These are phyloP conservation scores for Dactylella cylindrospora DNA, from an alignment of 2,329 filamentous ascomycete species.

Conservation along the genomic window DNA sequence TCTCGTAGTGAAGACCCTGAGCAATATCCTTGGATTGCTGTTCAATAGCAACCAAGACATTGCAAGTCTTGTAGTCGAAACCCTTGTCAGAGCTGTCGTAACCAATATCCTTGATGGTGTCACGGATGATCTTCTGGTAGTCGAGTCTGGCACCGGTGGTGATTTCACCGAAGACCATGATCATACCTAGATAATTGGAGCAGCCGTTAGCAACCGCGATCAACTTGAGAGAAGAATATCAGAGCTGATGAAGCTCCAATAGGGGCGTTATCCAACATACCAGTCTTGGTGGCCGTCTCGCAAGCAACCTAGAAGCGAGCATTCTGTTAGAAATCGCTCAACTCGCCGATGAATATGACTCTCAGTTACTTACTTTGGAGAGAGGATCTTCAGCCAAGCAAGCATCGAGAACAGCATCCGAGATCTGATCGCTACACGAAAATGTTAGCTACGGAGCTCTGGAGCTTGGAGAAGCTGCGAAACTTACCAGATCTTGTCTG, in stretches of 20 bases:
- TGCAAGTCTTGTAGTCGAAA: conserved; percentile 99
- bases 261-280: conserved; percentile 56
- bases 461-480: conserved; percentile 24
- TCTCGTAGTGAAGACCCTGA: conserved; percentile 96
- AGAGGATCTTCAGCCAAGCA: conserved; percentile 91
- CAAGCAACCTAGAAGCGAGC: conserved; percentile 68
- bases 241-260: too few relatives aligned
- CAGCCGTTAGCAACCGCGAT: conserved; percentile 20
- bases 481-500: conserved; percentile 84
- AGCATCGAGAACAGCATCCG: conserved; percentile 97
- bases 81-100: conserved; percentile 97
- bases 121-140: conserved; percentile 97
- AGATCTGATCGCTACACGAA: conserved; percentile 75
- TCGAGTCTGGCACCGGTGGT: conserved; percentile 93
- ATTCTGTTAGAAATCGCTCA: conserved; percentile 24
- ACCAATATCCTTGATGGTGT: conserved; percentile 95
- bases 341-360: conserved; percentile 17
- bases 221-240: conserved; percentile 44
- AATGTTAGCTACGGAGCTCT: conserved; percentile 45
- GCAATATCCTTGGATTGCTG: conserved; percentile 98
- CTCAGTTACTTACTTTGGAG: conserved; percentile 68
- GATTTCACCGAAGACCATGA: conserved; percentile 99
- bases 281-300: conserved; percentile 99
- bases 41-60: conserved; percentile 97
- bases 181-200: conserved; percentile 60